Base-by-base conservation (phyloP, 441 rosid genomes). In the Brassica hybrid region DNA sequence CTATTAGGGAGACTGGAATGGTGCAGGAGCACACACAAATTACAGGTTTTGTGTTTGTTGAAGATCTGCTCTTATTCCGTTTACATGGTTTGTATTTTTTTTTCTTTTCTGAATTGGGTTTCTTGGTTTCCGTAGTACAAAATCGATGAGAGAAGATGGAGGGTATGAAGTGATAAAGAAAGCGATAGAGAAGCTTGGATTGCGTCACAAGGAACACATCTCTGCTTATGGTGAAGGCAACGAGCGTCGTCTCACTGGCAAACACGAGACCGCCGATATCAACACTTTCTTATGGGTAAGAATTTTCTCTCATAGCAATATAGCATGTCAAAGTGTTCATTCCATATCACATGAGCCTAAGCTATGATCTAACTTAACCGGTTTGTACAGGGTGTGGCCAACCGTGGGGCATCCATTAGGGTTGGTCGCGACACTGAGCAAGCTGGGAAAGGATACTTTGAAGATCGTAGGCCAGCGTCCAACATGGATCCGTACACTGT, bases 21-120 rank as follows among this genome's bases (percentile, higher is more conserved):
- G 96, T 10, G 97, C 98, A 21, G 97, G 97, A n/a, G 98, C 98
- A 13, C 98, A 93, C 80, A 87, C 93, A 59, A 93, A 91, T 70
- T 93, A 89, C 85, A 93, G 93, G 93, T 87, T 64, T 48, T 12
- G 1, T 32, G 38, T 32, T 19, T 32, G 38, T 32, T 32, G 38
- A 32, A 32, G 38, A 32, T 6, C 38, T 32, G 6, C 13, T 54
- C 19, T 36, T 1, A 1, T 54, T 69, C n/a, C 19, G 58, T 25
- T 54, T 54, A 7, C 18, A 1, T 66, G 21, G 6, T 43, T 63
- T 8, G 13, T 34, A 8, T 9, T 62, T 50, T 5, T 11, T 4
- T 0, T 11, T 5, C 38, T 25, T 0, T 11, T 5, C 38, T 25
- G 30, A 72, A 67, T 3, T 4, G 4, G 11, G 60, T 21, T 41